A percentile compares a stretch with the other conserved stretches of the same genome.
Evolutionary conservation across 140 eudicot species (phyloP).

Genomic region (Cichorium intybus): DNA sequence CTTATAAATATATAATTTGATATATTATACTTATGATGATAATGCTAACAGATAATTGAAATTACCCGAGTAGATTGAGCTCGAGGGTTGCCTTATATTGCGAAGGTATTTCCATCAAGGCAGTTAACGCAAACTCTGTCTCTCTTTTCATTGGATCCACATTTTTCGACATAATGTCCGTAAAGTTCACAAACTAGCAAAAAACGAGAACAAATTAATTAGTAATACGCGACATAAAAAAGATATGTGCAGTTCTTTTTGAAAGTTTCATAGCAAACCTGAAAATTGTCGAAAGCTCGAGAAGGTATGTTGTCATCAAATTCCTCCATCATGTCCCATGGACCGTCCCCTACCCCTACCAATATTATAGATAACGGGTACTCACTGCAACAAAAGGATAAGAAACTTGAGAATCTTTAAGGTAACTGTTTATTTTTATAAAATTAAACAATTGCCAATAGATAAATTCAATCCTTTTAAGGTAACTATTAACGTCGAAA

Average conservation of each 20-base stretch:
- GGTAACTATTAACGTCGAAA: not conserved
- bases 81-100: slow-evolving; percentile 80
- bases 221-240: not conserved
- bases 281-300: slow-evolving; percentile 78
- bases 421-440: no score
- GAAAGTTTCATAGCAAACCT: slow-evolving; percentile 31
- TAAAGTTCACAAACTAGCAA: slow-evolving; percentile 75
- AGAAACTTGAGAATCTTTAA: no score
- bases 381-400: slow-evolving; percentile 34
- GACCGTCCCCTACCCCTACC: slow-evolving; percentile 91
- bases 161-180: slow-evolving; percentile 67
- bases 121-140: slow-evolving; percentile 67
- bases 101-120: slow-evolving; percentile 85
- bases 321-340: slow-evolving; percentile 82
- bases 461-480: no score
- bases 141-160: slow-evolving; percentile 32
- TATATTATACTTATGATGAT: not conserved
- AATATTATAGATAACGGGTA: slow-evolving; percentile 78
- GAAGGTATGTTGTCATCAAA: slow-evolving; percentile 88
- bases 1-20: not conserved
- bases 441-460: no score
- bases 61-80: slow-evolving; percentile 66
- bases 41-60: not conserved
- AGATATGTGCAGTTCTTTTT: not conserved
- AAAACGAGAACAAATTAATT: slow-evolving; percentile 4